These are phyloP conservation scores for Pseudocercospora eumusae DNA, from an alignment of 2,329 filamentous ascomycete genomes.

Conservation along the genomic window DNA sequence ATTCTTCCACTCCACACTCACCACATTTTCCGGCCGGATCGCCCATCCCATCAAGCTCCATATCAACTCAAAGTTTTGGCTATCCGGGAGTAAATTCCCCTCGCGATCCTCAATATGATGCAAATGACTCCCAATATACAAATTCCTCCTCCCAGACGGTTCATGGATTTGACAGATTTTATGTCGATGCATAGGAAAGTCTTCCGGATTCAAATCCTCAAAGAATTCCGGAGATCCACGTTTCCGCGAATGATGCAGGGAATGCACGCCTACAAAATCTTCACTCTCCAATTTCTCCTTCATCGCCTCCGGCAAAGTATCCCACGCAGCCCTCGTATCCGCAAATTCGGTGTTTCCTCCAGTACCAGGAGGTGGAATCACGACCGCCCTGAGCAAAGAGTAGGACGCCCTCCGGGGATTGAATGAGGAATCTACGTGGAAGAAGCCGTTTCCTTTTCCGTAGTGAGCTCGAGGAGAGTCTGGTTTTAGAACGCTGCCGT, in stretches of 20 bases:
- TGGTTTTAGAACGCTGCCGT: slow-evolving; percentile 10
- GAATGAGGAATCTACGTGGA: neutral
- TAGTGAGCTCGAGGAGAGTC: slow-evolving; percentile 12
- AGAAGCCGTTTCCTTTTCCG: slow-evolving; percentile 4
- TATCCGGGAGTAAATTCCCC: no score
- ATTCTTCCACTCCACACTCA: slow-evolving; percentile 51
- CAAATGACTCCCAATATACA: slow-evolving; percentile 56
- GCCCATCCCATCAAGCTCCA: slow-evolving; percentile 48
- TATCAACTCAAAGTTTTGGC: slow-evolving; percentile 39
- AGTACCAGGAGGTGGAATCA: neutral
- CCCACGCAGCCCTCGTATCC: neutral
- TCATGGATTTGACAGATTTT: slow-evolving; percentile 55
- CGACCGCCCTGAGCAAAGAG: neutral
- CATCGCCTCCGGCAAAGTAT: neutral
- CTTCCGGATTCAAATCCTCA: slow-evolving; percentile 45
- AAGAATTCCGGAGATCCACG: neutral
- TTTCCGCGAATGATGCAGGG: neutral
- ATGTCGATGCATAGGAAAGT: slow-evolving; percentile 46
- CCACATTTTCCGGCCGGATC: slow-evolving; percentile 49
- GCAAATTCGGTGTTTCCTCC: slow-evolving; percentile 6
- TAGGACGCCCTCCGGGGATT: neutral
- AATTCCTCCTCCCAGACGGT: slow-evolving; percentile 51
- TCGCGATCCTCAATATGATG: slow-evolving; percentile 40
- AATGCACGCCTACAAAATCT: neutral
- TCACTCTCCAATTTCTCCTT: neutral